Percentiles rank a stretch among this genome's conserved stretches.
These are phyloP conservation scores for Calycina marina DNA, from an alignment of 2,329 filamentous ascomycete genomes.

Conservation along the genomic window DNA sequence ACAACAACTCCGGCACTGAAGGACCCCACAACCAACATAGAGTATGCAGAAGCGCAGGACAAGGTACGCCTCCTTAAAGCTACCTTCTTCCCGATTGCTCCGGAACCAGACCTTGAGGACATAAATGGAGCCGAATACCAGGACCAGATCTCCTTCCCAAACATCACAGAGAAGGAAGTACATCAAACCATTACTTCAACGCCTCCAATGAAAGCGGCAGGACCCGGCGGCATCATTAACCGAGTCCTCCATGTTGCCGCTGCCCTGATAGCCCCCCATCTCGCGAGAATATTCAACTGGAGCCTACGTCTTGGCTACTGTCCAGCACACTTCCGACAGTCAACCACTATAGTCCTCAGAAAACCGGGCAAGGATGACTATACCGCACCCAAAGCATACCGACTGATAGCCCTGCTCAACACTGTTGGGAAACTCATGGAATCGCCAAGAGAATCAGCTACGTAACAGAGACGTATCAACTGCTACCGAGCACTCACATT, in stretches of 20 bases:
- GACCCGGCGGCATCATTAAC: slow-evolving; percentile 2
- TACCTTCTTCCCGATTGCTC: slow-evolving; percentile 1
- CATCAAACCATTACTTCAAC: neutral
- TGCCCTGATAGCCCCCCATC: slow-evolving; percentile 3
- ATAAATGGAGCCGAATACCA: slow-evolving; percentile 2
- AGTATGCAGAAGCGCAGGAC: slow-evolving; percentile 1
- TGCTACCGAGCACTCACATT: slow-evolving; percentile 3
- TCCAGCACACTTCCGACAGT: slow-evolving; percentile 6
- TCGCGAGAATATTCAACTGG: slow-evolving; percentile 7
- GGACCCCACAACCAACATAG: neutral
- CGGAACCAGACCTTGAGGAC: neutral
- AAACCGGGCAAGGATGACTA: slow-evolving; percentile 8
- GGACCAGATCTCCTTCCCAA: neutral
- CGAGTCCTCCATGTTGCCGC: slow-evolving; percentile 6
- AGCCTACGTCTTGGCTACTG: slow-evolving; percentile 5
- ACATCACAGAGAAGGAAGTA: neutral
- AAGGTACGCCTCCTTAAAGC: slow-evolving; percentile 1
- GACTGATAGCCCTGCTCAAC: slow-evolving; percentile 8
- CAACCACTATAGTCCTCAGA: slow-evolving; percentile 5
- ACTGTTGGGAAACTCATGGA: slow-evolving; percentile 6
- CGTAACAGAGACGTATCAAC: slow-evolving; percentile 1
- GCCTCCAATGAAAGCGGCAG: slow-evolving; percentile 7
- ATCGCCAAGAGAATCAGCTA: slow-evolving; percentile 4
- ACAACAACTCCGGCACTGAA: neutral
- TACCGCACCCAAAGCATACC: slow-evolving; percentile 5